A percentile compares a stretch with the other conserved stretches of the same genome.
Evolutionary conservation across 2,329 filamentous ascomycete genomes (phyloP).

Genomic region (Colletotrichum liriopes): DNA sequence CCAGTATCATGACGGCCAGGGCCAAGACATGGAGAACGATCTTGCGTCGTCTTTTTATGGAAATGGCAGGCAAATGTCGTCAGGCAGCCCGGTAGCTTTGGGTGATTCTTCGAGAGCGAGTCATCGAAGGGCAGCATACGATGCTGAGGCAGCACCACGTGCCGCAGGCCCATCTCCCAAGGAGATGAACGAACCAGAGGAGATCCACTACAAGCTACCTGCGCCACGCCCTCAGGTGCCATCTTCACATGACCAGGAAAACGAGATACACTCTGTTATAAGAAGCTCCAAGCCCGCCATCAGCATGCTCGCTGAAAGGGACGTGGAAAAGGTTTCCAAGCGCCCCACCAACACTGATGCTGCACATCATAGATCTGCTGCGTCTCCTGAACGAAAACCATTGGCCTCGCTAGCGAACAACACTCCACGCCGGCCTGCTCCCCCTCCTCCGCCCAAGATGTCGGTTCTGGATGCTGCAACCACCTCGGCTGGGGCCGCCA

Average conservation of each 20-base stretch:
- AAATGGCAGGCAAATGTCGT: slow-evolving; percentile 65
- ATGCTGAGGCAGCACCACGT: slow-evolving; percentile 54
- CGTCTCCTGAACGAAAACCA: slow-evolving; percentile 71
- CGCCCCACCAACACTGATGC: slow-evolving; percentile 65
- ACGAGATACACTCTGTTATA: slow-evolving; percentile 81
- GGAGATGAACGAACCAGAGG: slow-evolving; percentile 56
- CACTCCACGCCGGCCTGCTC: slow-evolving; percentile 84
- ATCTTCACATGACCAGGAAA: slow-evolving; percentile 85
- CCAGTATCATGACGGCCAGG: slow-evolving; percentile 61
- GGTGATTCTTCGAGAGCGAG: slow-evolving; percentile 60
- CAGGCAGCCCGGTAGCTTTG: slow-evolving; percentile 72
- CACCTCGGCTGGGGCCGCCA: slow-evolving; percentile 83
- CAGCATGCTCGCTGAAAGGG: slow-evolving; percentile 70
- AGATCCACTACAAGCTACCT: slow-evolving; percentile 69
- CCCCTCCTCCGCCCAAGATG: slow-evolving; percentile 94
- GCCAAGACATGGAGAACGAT: slow-evolving; percentile 56
- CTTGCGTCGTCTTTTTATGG: slow-evolving; percentile 62
- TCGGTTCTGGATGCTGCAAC: slow-evolving; percentile 94
- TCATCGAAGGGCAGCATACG: slow-evolving; percentile 58
- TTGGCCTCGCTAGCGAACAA: slow-evolving; percentile 70
- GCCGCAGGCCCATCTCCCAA: slow-evolving; percentile 52
- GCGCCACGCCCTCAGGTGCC: slow-evolving; percentile 71
- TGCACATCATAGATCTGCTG: slow-evolving; percentile 53
- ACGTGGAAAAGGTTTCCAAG: slow-evolving; percentile 65
- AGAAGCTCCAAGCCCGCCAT: slow-evolving; percentile 72